Evolutionary conservation across 2,329 filamentous ascomycete genomes (phyloP).

Genomic region (Penicillium sp.): DNA sequence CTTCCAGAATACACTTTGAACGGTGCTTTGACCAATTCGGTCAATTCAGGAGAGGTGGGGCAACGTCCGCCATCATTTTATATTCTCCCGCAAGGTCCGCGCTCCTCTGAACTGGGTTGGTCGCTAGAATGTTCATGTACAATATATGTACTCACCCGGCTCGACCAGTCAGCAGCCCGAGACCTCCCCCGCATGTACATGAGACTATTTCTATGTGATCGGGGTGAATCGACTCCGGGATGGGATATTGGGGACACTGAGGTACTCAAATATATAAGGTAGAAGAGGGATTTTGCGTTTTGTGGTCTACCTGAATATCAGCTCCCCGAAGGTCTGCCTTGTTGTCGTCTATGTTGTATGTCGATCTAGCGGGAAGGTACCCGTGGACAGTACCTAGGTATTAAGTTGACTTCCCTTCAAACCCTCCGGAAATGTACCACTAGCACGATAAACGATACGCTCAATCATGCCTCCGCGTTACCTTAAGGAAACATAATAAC

Average conservation of each 20-base stretch:
- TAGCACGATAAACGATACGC: slow-evolving; percentile 4
- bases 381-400: neutral
- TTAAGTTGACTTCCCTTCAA: neutral
- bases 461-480: slow-evolving; percentile 11
- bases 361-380: neutral
- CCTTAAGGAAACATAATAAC: slow-evolving; percentile 11
- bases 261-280: neutral
- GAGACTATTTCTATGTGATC: neutral
- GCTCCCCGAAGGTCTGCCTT: neutral
- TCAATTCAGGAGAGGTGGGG: slow-evolving; percentile 27
- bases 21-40: slow-evolving; percentile 21
- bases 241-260: neutral
- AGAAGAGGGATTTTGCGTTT: neutral
- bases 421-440: slow-evolving; percentile 16
- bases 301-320: neutral
- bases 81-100: slow-evolving; percentile 21
- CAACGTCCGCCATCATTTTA: slow-evolving; percentile 8
- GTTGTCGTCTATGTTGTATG: neutral
- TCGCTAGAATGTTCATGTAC: neutral
- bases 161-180: slow-evolving; percentile 1
- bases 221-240: neutral
- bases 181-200: slow-evolving; percentile 2
- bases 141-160: neutral
- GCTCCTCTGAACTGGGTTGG: slow-evolving; percentile 5
- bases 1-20: slow-evolving; percentile 10